These are phyloP conservation scores for Alternaria consortialis DNA, from an alignment of 2,329 filamentous ascomycete genomes.

Conservation along the genomic window DNA sequence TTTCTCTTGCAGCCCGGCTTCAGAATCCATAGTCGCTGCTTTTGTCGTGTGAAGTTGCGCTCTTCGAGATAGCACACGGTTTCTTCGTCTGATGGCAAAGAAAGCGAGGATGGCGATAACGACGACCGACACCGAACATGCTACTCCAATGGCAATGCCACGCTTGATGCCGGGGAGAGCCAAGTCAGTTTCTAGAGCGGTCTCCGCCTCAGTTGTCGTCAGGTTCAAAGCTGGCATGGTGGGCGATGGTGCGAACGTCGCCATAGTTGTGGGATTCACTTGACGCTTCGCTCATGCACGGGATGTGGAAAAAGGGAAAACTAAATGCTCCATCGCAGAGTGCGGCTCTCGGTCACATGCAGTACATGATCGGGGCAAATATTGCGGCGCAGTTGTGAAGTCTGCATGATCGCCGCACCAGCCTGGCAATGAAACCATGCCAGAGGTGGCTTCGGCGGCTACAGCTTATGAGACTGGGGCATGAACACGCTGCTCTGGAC, in stretches of 20 bases:
- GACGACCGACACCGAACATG: conserved; percentile 33
- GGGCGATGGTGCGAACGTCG: conserved; percentile 8
- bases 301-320: not conserved
- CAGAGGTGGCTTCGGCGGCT: conserved; percentile 15
- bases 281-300: not conserved
- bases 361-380: not conserved
- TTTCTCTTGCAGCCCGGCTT: conserved; percentile 27
- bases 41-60: not conserved
- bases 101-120: conserved; percentile 34
- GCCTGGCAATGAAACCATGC: conserved; percentile 7
- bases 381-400: conserved; percentile 21
- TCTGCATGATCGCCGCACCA: conserved; percentile 5
- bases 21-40: conserved; percentile 16
- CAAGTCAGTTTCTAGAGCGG: conserved; percentile 9
- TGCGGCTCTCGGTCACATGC: conserved; percentile 13
- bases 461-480: conserved; percentile 9
- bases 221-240: not conserved
- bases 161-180: conserved; percentile 42
- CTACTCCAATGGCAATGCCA: conserved; percentile 41
- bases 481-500: conserved; percentile 1
- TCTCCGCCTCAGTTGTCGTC: conserved; percentile 4
- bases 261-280: conserved; percentile 10
- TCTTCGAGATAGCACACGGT: conserved; percentile 13
- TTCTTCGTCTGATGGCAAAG: conserved; percentile 33
- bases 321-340: conserved; percentile 6